Evolutionary conservation across 1,284 basidiomycete species (phyloP).

Genomic region (Sanghuangporus weigelae): DNA sequence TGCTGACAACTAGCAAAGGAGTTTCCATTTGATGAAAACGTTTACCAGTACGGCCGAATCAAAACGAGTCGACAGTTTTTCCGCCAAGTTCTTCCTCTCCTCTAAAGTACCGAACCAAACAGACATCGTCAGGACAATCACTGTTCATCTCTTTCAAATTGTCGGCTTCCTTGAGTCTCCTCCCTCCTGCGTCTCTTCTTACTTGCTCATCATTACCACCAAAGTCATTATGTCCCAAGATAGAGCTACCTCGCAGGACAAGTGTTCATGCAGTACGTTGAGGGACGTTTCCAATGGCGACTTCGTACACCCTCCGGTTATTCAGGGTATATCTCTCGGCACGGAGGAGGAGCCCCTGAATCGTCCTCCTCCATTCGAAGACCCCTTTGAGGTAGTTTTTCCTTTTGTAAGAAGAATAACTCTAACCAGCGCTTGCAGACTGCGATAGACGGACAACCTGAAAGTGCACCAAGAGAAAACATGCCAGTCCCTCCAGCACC

Average conservation of each 20-base stretch:
- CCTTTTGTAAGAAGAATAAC: neutral
- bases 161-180: neutral
- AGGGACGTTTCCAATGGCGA: neutral
- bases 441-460: neutral
- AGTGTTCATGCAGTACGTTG: neutral
- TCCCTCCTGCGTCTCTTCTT: neutral
- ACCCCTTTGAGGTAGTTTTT: neutral
- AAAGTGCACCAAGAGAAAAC: neutral
- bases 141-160: neutral
- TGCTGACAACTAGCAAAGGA: neutral
- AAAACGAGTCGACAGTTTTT: neutral
- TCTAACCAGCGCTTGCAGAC: neutral
- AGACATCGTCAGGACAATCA: neutral
- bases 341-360: neutral
- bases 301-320: neutral
- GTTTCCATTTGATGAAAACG: neutral
- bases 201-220: neutral
- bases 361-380: neutral
- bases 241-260: neutral
- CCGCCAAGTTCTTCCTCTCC: neutral
- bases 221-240: neutral
- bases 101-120: neutral
- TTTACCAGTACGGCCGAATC: neutral
- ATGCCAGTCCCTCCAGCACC: neutral
- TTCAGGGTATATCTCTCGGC: neutral